Conservation (phyloP, 2,329 filamentous ascomycete species). For the Sclerotinia nivalis region DNA sequence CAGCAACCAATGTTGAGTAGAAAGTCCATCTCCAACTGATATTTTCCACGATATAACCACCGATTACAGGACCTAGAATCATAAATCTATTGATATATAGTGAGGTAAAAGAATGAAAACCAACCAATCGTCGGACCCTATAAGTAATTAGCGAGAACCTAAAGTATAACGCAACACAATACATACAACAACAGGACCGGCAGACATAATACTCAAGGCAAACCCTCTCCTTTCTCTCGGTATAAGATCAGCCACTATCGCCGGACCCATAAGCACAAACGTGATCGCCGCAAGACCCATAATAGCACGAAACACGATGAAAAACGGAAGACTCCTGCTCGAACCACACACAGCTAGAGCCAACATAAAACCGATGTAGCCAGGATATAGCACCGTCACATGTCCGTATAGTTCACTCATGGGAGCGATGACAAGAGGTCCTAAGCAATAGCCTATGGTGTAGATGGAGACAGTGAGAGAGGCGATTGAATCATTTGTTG, state of each 20-base stretch:
- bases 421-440: not conserved
- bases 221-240: not conserved
- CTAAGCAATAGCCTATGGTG: conserved; percentile 6
- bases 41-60: conserved; percentile 51
- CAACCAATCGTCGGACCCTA: not conserved
- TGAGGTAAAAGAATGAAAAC: not conserved
- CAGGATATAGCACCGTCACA: not conserved
- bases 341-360: conserved; percentile 6
- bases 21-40: conserved; percentile 56
- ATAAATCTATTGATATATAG: not conserved
- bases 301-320: not conserved
- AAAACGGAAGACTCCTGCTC: not conserved
- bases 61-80: conserved; percentile 48
- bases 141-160: not conserved
- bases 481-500: conserved; percentile 6
- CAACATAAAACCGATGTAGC: not conserved
- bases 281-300: conserved; percentile 9
- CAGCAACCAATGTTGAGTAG: conserved; percentile 50
- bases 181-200: conserved; percentile 7
- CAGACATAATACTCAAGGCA: conserved; percentile 5
- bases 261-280: conserved; percentile 10
- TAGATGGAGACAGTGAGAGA: conserved; percentile 7
- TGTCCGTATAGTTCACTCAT: conserved; percentile 6
- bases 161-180: not conserved
- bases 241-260: conserved; percentile 10